Evolutionary conservation across 768 basidiomycete species (phyloP).

Genomic region (Piloderma croceum): DNA sequence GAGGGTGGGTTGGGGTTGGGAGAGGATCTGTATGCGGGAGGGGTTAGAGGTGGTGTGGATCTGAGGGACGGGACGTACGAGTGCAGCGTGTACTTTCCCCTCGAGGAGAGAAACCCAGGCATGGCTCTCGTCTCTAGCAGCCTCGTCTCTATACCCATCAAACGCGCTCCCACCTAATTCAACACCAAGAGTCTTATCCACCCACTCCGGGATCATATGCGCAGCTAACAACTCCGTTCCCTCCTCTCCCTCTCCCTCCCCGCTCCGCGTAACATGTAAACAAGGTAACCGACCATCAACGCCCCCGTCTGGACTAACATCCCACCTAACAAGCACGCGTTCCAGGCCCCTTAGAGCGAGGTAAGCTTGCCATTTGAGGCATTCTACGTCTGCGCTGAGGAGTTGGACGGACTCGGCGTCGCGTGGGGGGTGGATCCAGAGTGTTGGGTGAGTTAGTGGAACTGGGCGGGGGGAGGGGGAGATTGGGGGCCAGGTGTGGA

Average conservation of each 20-base stretch:
- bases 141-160: constrained; percentile 63
- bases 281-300: constrained; percentile 66
- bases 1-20: constrained; percentile 40
- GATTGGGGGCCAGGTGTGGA: constrained; percentile 46
- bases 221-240: constrained; percentile 54
- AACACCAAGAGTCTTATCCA: constrained; percentile 42
- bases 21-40: constrained; percentile 38
- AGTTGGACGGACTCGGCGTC: constrained; percentile 20
- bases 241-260: constrained; percentile 27
- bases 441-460: constrained; percentile 34
- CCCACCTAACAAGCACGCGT: constrained; percentile 54
- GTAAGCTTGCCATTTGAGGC: constrained; percentile 88
- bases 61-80: constrained; percentile 40
- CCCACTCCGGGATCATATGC: constrained; percentile 70
- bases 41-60: constrained; percentile 1
- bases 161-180: constrained; percentile 38
- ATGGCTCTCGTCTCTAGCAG: constrained; percentile 64
- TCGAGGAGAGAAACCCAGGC: constrained; percentile 83
- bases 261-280: constrained; percentile 47
- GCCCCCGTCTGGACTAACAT: constrained; percentile 65
- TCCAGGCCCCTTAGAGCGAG: constrained; percentile 57
- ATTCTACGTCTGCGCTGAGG: constrained; percentile 76
- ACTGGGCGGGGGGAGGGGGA: constrained; percentile 20
- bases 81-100: constrained; percentile 67
- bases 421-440: constrained; percentile 62